Conservation (phyloP, 1,139 yeast species). For the Sugiyamaella castrensis region DNA sequence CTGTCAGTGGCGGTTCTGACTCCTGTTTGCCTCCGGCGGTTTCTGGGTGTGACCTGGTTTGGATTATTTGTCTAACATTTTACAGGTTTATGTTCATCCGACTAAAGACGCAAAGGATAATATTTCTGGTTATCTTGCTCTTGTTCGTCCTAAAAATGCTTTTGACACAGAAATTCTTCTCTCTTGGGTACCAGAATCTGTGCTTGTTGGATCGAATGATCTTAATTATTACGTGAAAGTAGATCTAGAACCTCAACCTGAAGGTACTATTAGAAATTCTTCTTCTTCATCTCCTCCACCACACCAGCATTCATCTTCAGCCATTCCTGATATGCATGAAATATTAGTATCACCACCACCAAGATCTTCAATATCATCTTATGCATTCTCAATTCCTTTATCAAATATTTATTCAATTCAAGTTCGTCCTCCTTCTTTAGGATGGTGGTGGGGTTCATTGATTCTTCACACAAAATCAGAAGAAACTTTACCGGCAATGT, state of each 20-base stretch:
- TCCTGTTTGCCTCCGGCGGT: too few species aligned
- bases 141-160: slow-evolving; percentile 54
- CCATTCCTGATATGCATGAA: slow-evolving; percentile 25
- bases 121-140: slow-evolving; percentile 67
- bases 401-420: slow-evolving; percentile 72
- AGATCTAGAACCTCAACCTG: slow-evolving; percentile 44
- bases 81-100: slow-evolving; percentile 77
- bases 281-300: too few species aligned
- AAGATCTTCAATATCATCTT: slow-evolving; percentile 53
- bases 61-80: neutral
- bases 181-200: slow-evolving; percentile 73
- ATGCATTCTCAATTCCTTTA: slow-evolving; percentile 61
- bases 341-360: slow-evolving; percentile 52
- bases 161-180: slow-evolving; percentile 57
- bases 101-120: slow-evolving; percentile 71
- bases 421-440: slow-evolving; percentile 74
- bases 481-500: slow-evolving; percentile 75
- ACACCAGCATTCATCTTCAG: slow-evolving; percentile 9
- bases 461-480: slow-evolving; percentile 64
- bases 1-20: too few species aligned
- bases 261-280: neutral
- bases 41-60: too few species aligned
- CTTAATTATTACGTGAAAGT: slow-evolving; percentile 49
- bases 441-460: slow-evolving; percentile 92
- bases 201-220: slow-evolving; percentile 49